Base-by-base conservation (phyloP, 371 early-diverging fungal genomes). In the Haplosporangium sp. region DNA sequence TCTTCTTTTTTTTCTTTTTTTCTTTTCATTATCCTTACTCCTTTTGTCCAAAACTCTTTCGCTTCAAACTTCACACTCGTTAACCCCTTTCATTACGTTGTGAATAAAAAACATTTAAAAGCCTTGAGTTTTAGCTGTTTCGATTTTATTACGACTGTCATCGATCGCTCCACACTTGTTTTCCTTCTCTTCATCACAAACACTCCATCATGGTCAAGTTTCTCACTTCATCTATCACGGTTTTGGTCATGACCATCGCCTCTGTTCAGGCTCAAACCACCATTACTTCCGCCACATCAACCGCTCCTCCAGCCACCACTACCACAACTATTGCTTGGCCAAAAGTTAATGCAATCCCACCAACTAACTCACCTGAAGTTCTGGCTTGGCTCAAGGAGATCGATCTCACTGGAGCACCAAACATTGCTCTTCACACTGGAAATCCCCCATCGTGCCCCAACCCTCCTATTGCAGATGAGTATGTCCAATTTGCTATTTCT, bases 331-430 rank as follows among this genome's bases (percentile, higher is more conserved):
- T 48, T 44, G 47, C 48, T 6, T 77, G 67, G 57, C 77, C 77
- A 1, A 15, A 61, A 0, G 58, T 13, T 39, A 65, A 77, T 39
- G 17, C 11, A 35, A 40, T 77, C 11, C 77, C 77, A 40, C 69
- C 69, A 6, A 61, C 50, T 50, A 59, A 72, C 77, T 77, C 77
- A 3, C 65, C 77, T 40, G 66, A 77, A 17, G 72, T 77, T 59
- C 52, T 45, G 40, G 65, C 64, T 3, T 77, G 77, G 77, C 72
- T 77, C 66, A 76, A 76, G 64, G 77, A 77, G 62, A 71, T 77
- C 37, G 77, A 77, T 38, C 34, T 77, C 17, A 69, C 65, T 15
- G 77, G 72, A 20, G 77, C 72, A 17, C 77, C 77, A 20, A 40
- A n/a, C 15, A 59, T 77, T 37, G 60, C 69, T 1, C 65, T 77